Base-by-base conservation (phyloP, 2,329 filamentous ascomycete species). In the Plenodomus lindquistii region DNA sequence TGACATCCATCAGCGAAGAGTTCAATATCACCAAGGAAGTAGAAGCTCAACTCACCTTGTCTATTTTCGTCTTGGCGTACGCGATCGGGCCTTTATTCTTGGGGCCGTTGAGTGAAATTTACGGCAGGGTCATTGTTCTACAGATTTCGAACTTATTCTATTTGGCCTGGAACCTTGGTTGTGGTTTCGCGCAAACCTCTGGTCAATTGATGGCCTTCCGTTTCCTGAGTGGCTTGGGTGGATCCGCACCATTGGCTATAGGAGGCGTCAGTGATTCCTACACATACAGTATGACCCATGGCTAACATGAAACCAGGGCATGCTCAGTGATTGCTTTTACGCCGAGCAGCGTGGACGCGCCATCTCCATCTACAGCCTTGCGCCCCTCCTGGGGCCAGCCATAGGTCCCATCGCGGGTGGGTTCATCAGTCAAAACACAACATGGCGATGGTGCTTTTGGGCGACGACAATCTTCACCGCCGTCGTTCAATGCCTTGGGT, bases 391-490 rank as follows among this genome's bases (percentile, higher is more conserved):
- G 0, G 86, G 85, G 0, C 85, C 85, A 2, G 83, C 83, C 0
- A 72, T 87, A 4, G 86, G 85, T 0, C 86, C 86, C 0, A 82
- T 89, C 2, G 79, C 80, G 0, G 85, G 85, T 9, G 85, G 83
- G 0, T 88, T 85, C 63, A 84, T 89, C 19, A 77, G 84, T 0
- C 73, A 86, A 59, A 75, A 81, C 52, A 82, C 79, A 7, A 84
- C 80, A 1, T 91, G 88, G 88, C 79, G 86, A 34, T 91, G 87
- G 87, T 81, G 84, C 7, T 91, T 90, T 73, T 88, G 81, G 72
- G 77, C 83, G 0, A 87, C 85, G 0, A 82, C 83, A 1, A 85
- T 89, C 47, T 75, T 76, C 19, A 83, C 84, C 47, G 85, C 77
- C 1, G 49, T 82, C 11, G 81, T 90, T 42, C 85, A 88, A 63